These are phyloP conservation scores for Metschnikowia dekortorum DNA, from an alignment of 805 yeast species.

Conservation along the genomic window DNA sequence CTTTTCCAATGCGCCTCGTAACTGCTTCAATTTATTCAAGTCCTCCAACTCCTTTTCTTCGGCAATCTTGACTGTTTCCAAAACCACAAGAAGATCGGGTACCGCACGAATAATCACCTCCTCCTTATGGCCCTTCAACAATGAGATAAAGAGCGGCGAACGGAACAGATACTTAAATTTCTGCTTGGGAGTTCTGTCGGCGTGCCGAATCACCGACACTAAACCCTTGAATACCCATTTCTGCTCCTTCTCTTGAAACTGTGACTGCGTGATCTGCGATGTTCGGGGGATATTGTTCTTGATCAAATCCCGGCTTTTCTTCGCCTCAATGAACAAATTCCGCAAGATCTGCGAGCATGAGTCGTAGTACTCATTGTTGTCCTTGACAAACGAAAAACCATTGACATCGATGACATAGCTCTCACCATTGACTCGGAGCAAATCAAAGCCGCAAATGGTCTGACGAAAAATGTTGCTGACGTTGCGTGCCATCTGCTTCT, in stretches of 20 bases:
- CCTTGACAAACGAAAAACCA: slow-evolving; percentile 97
- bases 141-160: slow-evolving; percentile 77
- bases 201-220: slow-evolving; percentile 90
- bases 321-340: slow-evolving; percentile 59
- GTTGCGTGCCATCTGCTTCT: slow-evolving; percentile 72
- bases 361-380: slow-evolving; percentile 81
- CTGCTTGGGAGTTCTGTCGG: slow-evolving; percentile 98
- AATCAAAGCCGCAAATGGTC: slow-evolving; percentile 95
- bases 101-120: slow-evolving; percentile 93
- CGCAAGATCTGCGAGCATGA: slow-evolving; percentile 73
- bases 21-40: slow-evolving; percentile 64
- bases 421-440: slow-evolving; percentile 80
- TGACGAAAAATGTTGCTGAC: slow-evolving; percentile 79
- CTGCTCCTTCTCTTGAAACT: slow-evolving; percentile 62
- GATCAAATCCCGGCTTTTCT: slow-evolving; percentile 36
- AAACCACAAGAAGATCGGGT: slow-evolving; percentile 77
- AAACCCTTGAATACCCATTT: slow-evolving; percentile 96
- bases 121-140: slow-evolving; percentile 90
- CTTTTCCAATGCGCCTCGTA: slow-evolving; percentile 80
- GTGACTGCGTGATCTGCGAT: slow-evolving; percentile 33
- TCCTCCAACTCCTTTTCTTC: slow-evolving; percentile 79
- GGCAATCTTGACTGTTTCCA: slow-evolving; percentile 80
- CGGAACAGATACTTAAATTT: slow-evolving; percentile 93
- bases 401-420: slow-evolving; percentile 96
- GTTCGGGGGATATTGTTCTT: slow-evolving; percentile 35